Evolutionary conservation across 495 filamentous ascomycete genomes (phyloP).

Genomic region (Penicillium cinerascens): DNA sequence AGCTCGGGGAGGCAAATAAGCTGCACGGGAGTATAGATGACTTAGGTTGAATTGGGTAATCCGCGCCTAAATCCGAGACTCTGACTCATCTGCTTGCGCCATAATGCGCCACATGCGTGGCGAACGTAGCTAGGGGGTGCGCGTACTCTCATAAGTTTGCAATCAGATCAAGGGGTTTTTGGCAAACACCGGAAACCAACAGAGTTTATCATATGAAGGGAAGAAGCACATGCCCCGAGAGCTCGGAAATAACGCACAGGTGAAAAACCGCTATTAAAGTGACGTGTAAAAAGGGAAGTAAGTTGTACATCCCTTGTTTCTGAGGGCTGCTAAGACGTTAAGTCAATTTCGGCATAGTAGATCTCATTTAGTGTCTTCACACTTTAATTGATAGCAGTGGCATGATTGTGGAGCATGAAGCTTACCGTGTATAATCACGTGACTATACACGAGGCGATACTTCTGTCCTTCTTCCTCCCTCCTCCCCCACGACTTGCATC

Average conservation of each 20-base stretch:
- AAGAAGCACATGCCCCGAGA: too few relatives aligned
- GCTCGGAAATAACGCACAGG: too few relatives aligned
- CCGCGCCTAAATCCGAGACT: conserved; percentile 3
- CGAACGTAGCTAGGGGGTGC: background rate
- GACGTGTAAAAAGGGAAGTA: too few relatives aligned
- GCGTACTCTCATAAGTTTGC: too few relatives aligned
- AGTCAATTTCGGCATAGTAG: background rate
- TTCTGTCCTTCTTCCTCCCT: background rate
- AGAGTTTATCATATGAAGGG: too few relatives aligned
- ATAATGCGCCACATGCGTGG: conserved; percentile 6
- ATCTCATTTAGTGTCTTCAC: background rate
- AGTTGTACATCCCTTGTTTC: too few relatives aligned
- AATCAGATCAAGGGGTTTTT: too few relatives aligned
- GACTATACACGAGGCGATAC: background rate
- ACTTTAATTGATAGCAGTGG: background rate
- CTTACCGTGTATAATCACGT: background rate
- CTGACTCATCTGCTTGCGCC: conserved; percentile 10
- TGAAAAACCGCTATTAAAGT: too few relatives aligned
- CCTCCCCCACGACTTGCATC: background rate
- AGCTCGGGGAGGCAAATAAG: conserved; percentile 11
- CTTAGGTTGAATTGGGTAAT: background rate
- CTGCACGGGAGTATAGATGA: background rate
- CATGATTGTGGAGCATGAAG: conserved; percentile 3
- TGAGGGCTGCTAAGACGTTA: background rate
- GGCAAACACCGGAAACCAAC: too few relatives aligned